Evolutionary conservation across 1,139 yeast species (phyloP).

Genomic region (Zhuliangozyma blackwelliae): DNA sequence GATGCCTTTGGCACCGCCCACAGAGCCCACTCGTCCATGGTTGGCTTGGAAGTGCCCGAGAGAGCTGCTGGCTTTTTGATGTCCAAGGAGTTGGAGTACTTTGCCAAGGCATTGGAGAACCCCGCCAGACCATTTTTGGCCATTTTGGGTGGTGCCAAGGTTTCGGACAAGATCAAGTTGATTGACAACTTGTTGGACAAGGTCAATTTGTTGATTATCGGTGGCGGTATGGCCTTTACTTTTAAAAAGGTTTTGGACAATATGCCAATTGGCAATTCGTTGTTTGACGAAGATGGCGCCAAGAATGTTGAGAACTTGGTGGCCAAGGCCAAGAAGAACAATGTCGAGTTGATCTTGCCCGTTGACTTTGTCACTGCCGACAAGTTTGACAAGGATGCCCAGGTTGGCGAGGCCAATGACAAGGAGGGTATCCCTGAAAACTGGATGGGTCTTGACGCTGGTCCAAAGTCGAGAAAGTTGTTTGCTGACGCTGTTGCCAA

Average conservation of each 20-base stretch:
- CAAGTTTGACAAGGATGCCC: constrained; percentile 86
- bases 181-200: constrained; percentile 94
- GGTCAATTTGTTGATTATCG: constrained; percentile 87
- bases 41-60: constrained; percentile 87
- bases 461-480: constrained; percentile 77
- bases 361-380: constrained; percentile 93
- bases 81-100: constrained; percentile 93
- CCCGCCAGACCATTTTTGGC: constrained; percentile 97
- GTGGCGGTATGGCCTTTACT: constrained; percentile 99
- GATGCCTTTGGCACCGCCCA: constrained; percentile 99
- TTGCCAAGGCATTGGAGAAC: constrained; percentile 95
- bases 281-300: constrained; percentile 89
- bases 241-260: constrained; percentile 87
- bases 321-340: constrained; percentile 92
- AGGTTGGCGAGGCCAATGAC: constrained; percentile 73
- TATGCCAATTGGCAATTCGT: constrained; percentile 83
- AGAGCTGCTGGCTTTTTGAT: constrained; percentile 97
- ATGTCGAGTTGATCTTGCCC: constrained; percentile 87
- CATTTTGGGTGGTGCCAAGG: constrained; percentile 98
- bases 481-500: constrained; percentile 76
- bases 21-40: constrained; percentile 99
- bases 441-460: constrained; percentile 94
- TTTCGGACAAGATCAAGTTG: constrained; percentile 94
- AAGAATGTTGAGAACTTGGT: constrained; percentile 84
- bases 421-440: constrained; percentile 87